Base-by-base conservation (phyloP, 352 stramenopile species). In the Globisporangium solare region DNA sequence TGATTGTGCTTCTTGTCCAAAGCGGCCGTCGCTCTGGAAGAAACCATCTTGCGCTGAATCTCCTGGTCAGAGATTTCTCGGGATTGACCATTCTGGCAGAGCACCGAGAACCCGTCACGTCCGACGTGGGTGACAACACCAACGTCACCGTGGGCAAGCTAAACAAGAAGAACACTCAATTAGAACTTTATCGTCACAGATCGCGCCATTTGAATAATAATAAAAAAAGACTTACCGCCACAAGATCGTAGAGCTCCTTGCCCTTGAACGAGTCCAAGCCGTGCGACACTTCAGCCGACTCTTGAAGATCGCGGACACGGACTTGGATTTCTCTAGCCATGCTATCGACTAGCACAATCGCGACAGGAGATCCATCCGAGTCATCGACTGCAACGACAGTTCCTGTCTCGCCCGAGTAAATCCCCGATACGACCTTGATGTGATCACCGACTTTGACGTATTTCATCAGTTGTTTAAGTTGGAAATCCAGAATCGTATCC, bases 271-370 rank as follows among this genome's bases (percentile, higher is more conserved):
- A 95, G 48, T 96, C 88, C 20, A 94, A 70, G 46, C 84, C 86
- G 47, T 95, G 85, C 22, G 85, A 93, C 13, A 96, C 84, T 71
- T 96, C 88, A 3, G 86, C 86, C 3, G 86, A 95, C 60, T 95
- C 83, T 55, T 96, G 88, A 37, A 96, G 64, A 60, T 96, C 86
- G n/a, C 85, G 84, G 48, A 95, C 83, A 49, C 86, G 84, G 24
- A 95, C 88, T 74, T 95, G 86, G 47, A 96, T 96, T 58, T 96
- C 88, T 47, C 89, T 92, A 6, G 88, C 86, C 78, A 92, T 92
- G 56, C 83, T 95, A 55, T 96, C 88, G 10, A 94, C 86, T 0
- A 96, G 66, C 12, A 96, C 87, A 51, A 96, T 94, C 22, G 87
- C 88, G 15, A 95, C 85, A 4, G 83, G 81, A 18, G 85, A 82